A percentile compares a stretch with the other conserved stretches of the same genome.
Conservation (phyloP, 257 asterid species). For the Nicotiana attenuata region DNA sequence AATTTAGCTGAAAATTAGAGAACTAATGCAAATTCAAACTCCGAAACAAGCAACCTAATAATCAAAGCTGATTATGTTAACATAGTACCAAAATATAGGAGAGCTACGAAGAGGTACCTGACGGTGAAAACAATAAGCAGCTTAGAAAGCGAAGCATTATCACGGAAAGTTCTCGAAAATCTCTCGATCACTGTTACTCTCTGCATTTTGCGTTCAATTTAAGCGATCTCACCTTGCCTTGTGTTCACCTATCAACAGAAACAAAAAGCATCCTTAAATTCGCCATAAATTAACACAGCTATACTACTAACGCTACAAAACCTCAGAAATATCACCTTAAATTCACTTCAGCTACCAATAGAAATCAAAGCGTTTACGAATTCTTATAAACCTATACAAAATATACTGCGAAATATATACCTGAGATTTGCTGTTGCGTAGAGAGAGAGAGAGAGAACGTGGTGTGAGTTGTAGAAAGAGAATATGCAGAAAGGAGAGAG, state of each 20-base stretch:
- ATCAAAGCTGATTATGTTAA: background rate
- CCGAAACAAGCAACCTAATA: background rate
- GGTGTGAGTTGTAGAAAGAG: constrained; percentile 10
- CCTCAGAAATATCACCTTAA: background rate
- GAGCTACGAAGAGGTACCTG: constrained; percentile 31
- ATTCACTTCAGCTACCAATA: background rate
- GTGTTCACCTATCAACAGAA: constrained; percentile 24
- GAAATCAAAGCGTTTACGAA: background rate
- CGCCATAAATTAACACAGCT: background rate
- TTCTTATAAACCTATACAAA: background rate
- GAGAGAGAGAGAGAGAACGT: background rate
- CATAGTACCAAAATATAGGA: background rate
- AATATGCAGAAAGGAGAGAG: background rate
- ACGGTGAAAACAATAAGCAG: constrained; percentile 53
- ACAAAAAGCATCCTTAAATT: background rate
- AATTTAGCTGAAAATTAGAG: background rate
- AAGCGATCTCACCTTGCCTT: background rate
- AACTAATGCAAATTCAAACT: background rate
- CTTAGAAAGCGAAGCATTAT: constrained; percentile 53
- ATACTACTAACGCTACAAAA: background rate
- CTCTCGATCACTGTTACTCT: constrained; percentile 49
- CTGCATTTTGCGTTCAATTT: constrained; percentile 22
- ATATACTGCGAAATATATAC: background rate
- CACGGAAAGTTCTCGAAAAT: constrained; percentile 50
- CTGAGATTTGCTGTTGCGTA: background rate